Evolutionary conservation across 23 red algal genomes (phyloP), one percentile per base, ranked within the genome.

Genomic region (Agarophyton chilense): DNA sequence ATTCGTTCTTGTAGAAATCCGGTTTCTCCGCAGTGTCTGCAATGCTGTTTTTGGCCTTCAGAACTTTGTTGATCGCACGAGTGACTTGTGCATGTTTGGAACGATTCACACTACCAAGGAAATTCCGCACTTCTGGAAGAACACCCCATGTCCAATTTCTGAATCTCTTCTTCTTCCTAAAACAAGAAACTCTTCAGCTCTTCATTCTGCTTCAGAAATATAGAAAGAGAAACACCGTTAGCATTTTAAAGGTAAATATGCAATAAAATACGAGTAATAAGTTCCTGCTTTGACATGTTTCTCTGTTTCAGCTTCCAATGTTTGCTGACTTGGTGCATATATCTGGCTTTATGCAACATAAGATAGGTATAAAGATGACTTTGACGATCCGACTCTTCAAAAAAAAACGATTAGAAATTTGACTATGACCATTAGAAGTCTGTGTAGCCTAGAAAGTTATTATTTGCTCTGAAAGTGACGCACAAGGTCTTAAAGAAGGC

Each of bases 1-100:
- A 77, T 49, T 77, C 71, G 71, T 53, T 77, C 38, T 49, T 18
- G 4, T 14, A 26, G 31, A 77, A 77, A 40, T 77, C 50, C 2
- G 11, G 31, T 35, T 12, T 11, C 22, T 39, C 61, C 2, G 11
- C 28, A n/a, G 29, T n/a, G 29, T n/a, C 16, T 66, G 26, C 4
- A 4, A 10, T 39, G 2, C 17, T 34, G 25, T n/a, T 28, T 34
- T 12, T 35, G 2, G 2, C 4, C 2, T 33, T 18, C 2, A 66
- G 4, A 34, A 33, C 4, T 3, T 18, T 7, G 5, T 33, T 12
- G 25, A 66, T 4, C 9, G 13, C 4, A 2, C 34, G 11, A 66
- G 34, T 17, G 13, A 66, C 25, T n/a, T 39, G 4, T 39, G 2
- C 4, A 34, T 66, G 4, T 7, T 66, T 28, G 4, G 25, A n/a